Evolutionary conservation across 2,329 filamentous ascomycete genomes (phyloP).

Genomic region (Zymoseptoria passerinii): DNA sequence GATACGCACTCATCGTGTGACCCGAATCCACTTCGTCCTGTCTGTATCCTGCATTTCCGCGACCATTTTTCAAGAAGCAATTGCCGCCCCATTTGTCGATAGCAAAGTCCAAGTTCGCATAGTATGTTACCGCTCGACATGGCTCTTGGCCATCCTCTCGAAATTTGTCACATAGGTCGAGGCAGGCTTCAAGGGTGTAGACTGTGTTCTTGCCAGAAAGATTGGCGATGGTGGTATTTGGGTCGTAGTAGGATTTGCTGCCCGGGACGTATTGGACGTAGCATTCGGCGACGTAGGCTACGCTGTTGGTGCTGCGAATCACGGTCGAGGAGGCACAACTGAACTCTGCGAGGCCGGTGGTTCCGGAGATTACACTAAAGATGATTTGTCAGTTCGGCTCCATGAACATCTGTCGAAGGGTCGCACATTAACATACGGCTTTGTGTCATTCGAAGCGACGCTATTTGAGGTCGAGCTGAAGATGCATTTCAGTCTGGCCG

Average conservation of each 20-base stretch:
- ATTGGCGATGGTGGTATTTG: constrained; percentile 8
- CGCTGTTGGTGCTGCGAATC: constrained; percentile 2
- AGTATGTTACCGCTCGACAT: constrained; percentile 11
- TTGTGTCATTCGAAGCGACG: background rate
- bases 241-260: constrained; percentile 8
- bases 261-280: constrained; percentile 6
- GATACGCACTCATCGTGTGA: constrained; percentile 10
- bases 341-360: constrained; percentile 11
- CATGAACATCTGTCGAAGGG: too few species aligned
- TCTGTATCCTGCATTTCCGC: background rate
- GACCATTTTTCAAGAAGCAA: constrained; percentile 15
- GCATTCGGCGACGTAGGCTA: constrained; percentile 7
- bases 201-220: constrained; percentile 7
- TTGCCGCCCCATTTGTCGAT: constrained; percentile 9
- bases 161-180: constrained; percentile 6
- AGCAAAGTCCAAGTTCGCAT: constrained; percentile 7
- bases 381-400: background rate
- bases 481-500: background rate
- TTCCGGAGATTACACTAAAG: constrained; percentile 7
- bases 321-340: constrained; percentile 6
- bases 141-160: constrained; percentile 4
- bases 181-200: constrained; percentile 8
- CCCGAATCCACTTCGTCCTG: constrained; percentile 8
- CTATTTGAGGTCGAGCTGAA: constrained; percentile 1
- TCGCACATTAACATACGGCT: background rate